These are phyloP conservation scores for Aspergillus udagawae DNA, from an alignment of 2,329 filamentous ascomycete genomes.

Conservation along the genomic window DNA sequence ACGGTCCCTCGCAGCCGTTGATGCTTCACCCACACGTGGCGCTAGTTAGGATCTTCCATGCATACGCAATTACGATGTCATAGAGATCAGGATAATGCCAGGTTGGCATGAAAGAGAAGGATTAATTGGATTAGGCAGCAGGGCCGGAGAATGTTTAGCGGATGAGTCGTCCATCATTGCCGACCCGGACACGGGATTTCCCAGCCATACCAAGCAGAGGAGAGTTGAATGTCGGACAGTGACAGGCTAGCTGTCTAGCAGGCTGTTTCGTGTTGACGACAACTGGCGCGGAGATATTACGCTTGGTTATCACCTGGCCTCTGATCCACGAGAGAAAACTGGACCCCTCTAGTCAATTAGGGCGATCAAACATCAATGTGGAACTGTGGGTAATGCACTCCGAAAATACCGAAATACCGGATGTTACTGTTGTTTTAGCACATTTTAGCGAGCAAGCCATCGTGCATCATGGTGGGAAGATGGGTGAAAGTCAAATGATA, in stretches of 20 bases:
- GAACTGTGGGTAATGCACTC: background rate
- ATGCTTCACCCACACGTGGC: slow-evolving; percentile 36
- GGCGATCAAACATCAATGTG: background rate
- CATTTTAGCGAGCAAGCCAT: background rate
- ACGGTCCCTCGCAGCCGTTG: slow-evolving; percentile 36
- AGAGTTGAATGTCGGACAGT: background rate
- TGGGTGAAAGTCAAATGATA: background rate
- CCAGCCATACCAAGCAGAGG: background rate
- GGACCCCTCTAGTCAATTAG: background rate
- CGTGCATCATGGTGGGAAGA: background rate
- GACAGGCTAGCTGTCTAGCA: background rate
- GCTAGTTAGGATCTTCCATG: slow-evolving; percentile 36
- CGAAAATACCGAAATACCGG: background rate
- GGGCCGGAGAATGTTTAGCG: background rate
- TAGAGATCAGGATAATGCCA: slow-evolving; percentile 4
- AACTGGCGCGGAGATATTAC: background rate
- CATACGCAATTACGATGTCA: slow-evolving; percentile 17
- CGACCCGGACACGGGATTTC: background rate
- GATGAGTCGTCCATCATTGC: background rate
- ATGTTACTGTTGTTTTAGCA: background rate
- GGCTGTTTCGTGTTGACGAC: background rate
- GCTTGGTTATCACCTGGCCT: background rate
- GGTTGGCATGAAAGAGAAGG: background rate
- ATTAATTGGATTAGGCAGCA: background rate
- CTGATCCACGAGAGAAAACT: background rate